Base-by-base conservation (phyloP, 2,329 filamentous ascomycete species). In the Nemania sp. region DNA sequence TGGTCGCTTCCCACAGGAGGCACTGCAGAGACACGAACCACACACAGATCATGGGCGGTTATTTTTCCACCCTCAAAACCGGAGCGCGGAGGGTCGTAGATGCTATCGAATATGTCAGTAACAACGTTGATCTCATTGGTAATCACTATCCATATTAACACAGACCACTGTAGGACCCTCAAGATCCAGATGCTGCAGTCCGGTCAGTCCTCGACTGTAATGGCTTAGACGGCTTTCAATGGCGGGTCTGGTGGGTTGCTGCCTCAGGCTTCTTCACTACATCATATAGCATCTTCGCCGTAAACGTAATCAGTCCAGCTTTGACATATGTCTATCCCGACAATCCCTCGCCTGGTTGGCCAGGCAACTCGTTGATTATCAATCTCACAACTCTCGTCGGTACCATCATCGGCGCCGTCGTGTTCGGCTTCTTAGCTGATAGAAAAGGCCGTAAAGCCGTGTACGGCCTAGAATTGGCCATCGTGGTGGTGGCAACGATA, bases 401-500 rank as follows among this genome's bases (percentile, higher is more conserved):
- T 26, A 82, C 78, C 5, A 75, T 81, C 26, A 65, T 77, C 15
- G 80, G 79, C 24, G 79, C 81, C 60, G 64, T 81, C 20, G 61
- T 77, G 19, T 82, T 82, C 57, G 80, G 80, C 36, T 79, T 77
- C 52, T 72, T 82, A 5, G 80, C 79, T 31, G 80, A 82, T 59
- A 75, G 75, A 51, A 79, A 77, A 64, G 80, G 79, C n/a, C 74
- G 80, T 17, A 81, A 80, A 11, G 73, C 77, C 4, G 71, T 82
- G 2, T 82, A 82, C 52, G 80, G 80, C n/a, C 77, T 82, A 47
- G 79, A 82, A 64, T 69, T 82, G 12, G 71, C 80, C 14, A 76
- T 82, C 9, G 79, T 82, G 41, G 80, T 82, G 45, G 75, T 81
- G 7, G 80, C 78, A 14, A 82, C 79, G n/a, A 78, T 82, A 56